Conservation (phyloP, 305 asterid species). For the Plantago rigida region DNA sequence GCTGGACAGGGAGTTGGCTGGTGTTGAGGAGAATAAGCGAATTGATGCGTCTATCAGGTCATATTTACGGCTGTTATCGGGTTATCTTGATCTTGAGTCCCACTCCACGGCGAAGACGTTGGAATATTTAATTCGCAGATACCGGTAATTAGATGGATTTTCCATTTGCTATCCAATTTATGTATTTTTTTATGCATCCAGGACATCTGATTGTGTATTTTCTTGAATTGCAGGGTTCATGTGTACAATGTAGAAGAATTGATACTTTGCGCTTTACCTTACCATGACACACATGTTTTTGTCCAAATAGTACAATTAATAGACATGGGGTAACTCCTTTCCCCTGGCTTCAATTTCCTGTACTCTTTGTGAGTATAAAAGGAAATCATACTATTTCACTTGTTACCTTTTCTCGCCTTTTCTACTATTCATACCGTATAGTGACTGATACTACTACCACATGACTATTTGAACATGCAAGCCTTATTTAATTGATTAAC, state of each 20-base stretch:
- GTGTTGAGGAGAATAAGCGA: constrained; percentile 53
- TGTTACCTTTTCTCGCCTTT: constrained; percentile 10
- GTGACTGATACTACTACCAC: not conserved
- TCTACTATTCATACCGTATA: not conserved
- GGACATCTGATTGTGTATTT: not conserved
- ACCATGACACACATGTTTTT: constrained; percentile 75
- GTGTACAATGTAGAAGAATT: constrained; percentile 62
- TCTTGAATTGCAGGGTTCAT: constrained; percentile 52
- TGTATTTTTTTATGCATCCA: constrained; percentile 9
- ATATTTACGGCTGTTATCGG: constrained; percentile 60
- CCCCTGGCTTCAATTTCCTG: not conserved
- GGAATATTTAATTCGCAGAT: constrained; percentile 84
- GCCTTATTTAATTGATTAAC: constrained; percentile 21
- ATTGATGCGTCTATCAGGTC: constrained; percentile 51
- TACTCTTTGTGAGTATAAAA: constrained; percentile 4
- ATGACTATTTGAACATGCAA: constrained; percentile 9
- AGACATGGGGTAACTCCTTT: constrained; percentile 50
- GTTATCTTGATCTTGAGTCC: constrained; percentile 38
- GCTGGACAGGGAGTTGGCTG: constrained; percentile 64
- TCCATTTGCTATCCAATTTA: not conserved
- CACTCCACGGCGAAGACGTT: constrained; percentile 59
- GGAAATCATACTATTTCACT: constrained; percentile 1
- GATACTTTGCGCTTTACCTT: constrained; percentile 78
- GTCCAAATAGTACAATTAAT: constrained; percentile 69
- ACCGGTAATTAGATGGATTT: constrained; percentile 40